Conservation (phyloP, 352 stramenopile species). For the Globisporangium alternatum region DNA sequence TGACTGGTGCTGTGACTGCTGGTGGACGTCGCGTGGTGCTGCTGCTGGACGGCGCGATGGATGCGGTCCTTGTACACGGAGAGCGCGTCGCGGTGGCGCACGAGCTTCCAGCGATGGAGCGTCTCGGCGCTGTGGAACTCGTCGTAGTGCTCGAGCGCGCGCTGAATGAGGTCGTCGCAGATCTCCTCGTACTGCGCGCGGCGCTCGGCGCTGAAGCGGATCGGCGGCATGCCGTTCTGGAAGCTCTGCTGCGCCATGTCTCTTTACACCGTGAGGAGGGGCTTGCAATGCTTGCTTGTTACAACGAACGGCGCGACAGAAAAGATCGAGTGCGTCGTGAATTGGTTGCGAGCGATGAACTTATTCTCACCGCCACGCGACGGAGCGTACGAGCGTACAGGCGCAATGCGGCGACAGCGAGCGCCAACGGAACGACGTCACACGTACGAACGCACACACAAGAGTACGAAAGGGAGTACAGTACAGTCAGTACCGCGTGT, state of each 20-base stretch:
- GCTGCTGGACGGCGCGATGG: conserved; percentile 8
- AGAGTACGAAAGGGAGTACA: background rate
- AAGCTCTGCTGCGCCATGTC: conserved; percentile 2
- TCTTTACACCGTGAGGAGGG: background rate
- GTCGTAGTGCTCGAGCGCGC: conserved; percentile 47
- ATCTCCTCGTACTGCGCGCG: conserved; percentile 40
- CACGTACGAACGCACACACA: background rate
- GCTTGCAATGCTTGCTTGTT: background rate
- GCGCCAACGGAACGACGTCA: background rate
- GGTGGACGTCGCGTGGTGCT: background rate
- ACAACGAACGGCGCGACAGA: background rate
- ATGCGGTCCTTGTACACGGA: conserved; percentile 41
- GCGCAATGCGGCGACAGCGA: background rate
- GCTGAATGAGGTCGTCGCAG: conserved; percentile 61
- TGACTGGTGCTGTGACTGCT: background rate
- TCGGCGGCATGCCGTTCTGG: conserved; percentile 20
- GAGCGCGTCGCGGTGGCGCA: conserved; percentile 52
- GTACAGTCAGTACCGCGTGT: background rate
- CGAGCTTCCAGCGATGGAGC: conserved; percentile 50
- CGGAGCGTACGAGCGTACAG: background rate
- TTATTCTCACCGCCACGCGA: too few relatives aligned
- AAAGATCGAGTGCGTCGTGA: background rate
- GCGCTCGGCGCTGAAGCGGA: conserved; percentile 36
- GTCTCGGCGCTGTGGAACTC: conserved; percentile 42
- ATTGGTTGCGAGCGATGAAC: too few relatives aligned